phyloP scores from a whole-genome alignment of 306 rosid species.

The Dryas octopetala region DNA sequence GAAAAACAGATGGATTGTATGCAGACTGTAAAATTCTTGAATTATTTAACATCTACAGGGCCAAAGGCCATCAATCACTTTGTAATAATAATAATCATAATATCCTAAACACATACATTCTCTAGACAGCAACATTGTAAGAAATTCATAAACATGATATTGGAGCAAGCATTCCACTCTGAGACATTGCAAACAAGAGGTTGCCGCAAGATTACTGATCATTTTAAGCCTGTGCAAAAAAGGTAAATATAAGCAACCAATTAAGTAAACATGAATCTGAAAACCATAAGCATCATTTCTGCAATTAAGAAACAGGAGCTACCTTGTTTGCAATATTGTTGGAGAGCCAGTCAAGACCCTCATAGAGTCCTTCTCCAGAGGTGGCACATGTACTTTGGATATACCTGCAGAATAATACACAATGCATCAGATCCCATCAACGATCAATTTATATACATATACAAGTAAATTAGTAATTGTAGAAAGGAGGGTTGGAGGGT shows the following conservation, averaged over 20 bases:
- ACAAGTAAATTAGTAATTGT: too few species aligned
- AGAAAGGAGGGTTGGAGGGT: neutral
- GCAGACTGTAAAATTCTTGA: constrained; percentile 9
- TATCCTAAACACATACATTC: constrained; percentile 19
- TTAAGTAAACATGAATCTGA: neutral
- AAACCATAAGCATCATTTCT: neutral
- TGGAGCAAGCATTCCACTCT: constrained; percentile 4
- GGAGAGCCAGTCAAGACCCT: constrained; percentile 59
- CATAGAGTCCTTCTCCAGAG: constrained; percentile 56
- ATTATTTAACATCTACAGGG: constrained; percentile 33
- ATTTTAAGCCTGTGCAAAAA: constrained; percentile 27
- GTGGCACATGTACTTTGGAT: constrained; percentile 59
- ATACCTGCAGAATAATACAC: constrained; percentile 22
- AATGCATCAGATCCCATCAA: neutral
- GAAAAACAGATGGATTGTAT: neutral
- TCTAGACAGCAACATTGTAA: constrained; percentile 10
- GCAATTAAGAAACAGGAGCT: neutral
- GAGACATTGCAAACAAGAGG: constrained; percentile 11
- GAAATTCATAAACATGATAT: constrained; percentile 26
- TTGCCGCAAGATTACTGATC: neutral
- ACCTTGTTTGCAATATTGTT: constrained; percentile 57
- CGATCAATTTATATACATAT: neutral
- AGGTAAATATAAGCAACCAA: neutral
- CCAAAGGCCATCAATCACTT: constrained; percentile 7
- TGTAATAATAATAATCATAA: neutral